Evolutionary conservation across 352 stramenopile species (phyloP), one percentile per base, ranked within the genome.

Genomic region (Phytophthora boehmeriae): DNA sequence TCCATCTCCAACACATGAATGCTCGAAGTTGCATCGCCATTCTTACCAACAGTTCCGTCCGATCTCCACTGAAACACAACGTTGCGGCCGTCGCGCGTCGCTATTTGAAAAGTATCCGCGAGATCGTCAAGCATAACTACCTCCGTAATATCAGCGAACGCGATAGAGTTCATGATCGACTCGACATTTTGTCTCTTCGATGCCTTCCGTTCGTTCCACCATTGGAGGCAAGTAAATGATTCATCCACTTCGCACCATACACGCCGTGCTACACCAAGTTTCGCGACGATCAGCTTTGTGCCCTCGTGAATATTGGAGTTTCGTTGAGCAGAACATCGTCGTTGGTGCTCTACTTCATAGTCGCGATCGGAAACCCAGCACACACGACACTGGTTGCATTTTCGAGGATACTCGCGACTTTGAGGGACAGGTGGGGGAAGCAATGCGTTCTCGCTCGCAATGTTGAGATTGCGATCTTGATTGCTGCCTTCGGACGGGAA

Each of bases 401-500:
- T 76, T 39, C 64, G 56, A 39, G 75, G 75, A 19, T 77, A 80
- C 30, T 62, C 47, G 13, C 28, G 34, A 28, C 48, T 38, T 32
- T 61, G 47, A 47, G 61, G 61, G 5, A 22, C 47, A 8, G 61
- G 61, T 44, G 61, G 54, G 16, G 54, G 49, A 14, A 23, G 3
- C 11, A 39, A 20, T 4, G 14, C 47, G 23, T 8, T 52, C 13
- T 14, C 43, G 17, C 20, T 51, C 35, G 8, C 20, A 34, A 25
- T 8, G 11, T 2, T 25, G 0, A 1, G 4, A 14, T 48, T 36
- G 4, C 6, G 2, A 5, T 45, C 17, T 13, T 51, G 46, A 42
- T 87, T 87, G 52, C 69, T 88, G 17, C 78, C 80, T 67, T 90
- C 80, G 0, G 78, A 89, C 1, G 81, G 81, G 48, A 86, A 90